Evolutionary conservation across 164 flowering plant species (phyloP), one percentile per base, ranked within the genome.

Genomic region (Magnolia changhungtana): DNA sequence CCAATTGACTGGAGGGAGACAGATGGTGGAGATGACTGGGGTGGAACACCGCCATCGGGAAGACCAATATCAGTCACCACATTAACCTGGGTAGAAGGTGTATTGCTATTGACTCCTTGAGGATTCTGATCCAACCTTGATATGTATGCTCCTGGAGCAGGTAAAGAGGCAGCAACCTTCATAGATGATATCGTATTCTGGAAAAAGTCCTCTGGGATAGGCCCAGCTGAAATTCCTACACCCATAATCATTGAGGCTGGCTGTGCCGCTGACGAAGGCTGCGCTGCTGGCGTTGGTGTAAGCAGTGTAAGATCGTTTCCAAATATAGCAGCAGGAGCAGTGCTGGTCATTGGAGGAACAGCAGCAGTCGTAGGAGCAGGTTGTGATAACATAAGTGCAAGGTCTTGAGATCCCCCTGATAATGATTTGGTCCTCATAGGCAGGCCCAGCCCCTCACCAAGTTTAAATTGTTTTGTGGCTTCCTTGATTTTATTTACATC

Each of bases 151-250:
- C 97, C 97, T 49, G 98, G 87, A 79, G 97, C 94, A 78, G 88
- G 90, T 77, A 94, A 79, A 64, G 93, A 67, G 55, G 93, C 92
- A 31, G 98, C 99, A 78, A 94, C 95, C 81, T 91, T 91, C 19
- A 96, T 67, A 67, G 99, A 94, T 51, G 98, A 88, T 77, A 96
- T 86, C 45, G 99, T 96, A 80, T 94, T 89, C 85, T 94, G 96
- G 82, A 96, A 96, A 68, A 96, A 96, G 82, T 96, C 98, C 83
- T 96, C 99, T 2, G 99, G 98, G 21, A 96, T 96, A 63, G 99
- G 99, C 75, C 92, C 79, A 65, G 87, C 91, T 63, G 89, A 55
- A 69, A 85, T 82, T 75, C 97, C 97, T 59, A 20, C 61, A 74
- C 95, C 94, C 31, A 59, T 76, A 21, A n/a, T 83, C 68, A 49